phyloP scores from a whole-genome alignment of 2,329 filamentous ascomycete genomes.

The Cladophialophora carrionii region DNA sequence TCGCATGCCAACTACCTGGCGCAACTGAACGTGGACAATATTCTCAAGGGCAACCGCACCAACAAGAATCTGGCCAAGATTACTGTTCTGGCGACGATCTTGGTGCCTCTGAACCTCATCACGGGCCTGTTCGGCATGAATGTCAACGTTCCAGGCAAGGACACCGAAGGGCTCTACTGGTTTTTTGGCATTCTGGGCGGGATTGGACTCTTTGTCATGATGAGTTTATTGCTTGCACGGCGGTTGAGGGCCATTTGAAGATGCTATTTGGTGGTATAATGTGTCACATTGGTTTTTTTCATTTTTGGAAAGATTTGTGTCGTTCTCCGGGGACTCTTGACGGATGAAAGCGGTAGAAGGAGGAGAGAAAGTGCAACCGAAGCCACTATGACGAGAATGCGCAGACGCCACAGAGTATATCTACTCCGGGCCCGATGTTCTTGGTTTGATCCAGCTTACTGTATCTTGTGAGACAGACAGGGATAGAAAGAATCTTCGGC shows the following conservation, averaged over 20 bases:
- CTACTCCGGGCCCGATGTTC: neutral
- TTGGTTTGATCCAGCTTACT: neutral
- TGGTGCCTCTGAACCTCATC: constrained; percentile 94
- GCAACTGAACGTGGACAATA: constrained; percentile 88
- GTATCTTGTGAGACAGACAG: neutral
- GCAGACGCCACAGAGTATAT: neutral
- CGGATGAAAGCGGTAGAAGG: neutral
- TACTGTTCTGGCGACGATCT: constrained; percentile 87
- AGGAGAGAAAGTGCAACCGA: neutral
- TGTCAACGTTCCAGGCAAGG: constrained; percentile 51
- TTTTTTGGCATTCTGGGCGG: constrained; percentile 56
- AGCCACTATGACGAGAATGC: neutral
- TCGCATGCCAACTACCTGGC: constrained; percentile 96
- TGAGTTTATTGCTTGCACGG: constrained; percentile 47
- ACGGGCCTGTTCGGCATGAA: constrained; percentile 64
- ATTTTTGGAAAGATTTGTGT: neutral
- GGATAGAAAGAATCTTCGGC: neutral
- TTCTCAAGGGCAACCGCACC: constrained; percentile 81
- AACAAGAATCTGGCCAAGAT: constrained; percentile 94
- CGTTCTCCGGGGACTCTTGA: neutral
- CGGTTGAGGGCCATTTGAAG: constrained; percentile 37
- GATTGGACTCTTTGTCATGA: constrained; percentile 49
- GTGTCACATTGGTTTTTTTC: neutral
- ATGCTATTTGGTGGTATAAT: neutral
- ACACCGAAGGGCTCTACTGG: constrained; percentile 47